Conservation (phyloP, 2,329 filamentous ascomycete genomes). For the Ophiostoma angusticollis region DNA sequence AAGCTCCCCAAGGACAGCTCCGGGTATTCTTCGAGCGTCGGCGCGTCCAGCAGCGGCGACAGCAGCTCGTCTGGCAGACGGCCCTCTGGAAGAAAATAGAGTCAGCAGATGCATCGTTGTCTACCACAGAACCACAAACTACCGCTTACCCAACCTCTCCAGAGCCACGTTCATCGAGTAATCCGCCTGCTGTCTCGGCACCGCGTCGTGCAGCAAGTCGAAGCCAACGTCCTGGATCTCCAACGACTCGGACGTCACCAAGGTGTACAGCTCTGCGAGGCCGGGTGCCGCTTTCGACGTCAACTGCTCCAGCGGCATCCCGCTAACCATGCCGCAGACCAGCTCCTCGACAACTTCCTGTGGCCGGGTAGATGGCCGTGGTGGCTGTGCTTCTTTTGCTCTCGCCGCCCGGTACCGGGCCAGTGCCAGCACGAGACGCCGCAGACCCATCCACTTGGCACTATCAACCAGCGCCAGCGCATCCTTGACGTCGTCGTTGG, state of each 20-base stretch:
- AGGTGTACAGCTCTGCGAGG: conserved; percentile 55
- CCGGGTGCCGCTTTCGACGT: no score
- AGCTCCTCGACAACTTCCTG: conserved; percentile 63
- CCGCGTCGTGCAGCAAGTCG: conserved; percentile 63
- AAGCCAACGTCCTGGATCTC: conserved; percentile 72
- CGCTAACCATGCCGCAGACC: conserved; percentile 55
- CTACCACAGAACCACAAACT: no score
- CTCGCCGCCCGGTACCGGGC: not conserved
- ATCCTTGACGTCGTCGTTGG: conserved; percentile 79
- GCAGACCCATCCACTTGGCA: conserved; percentile 42
- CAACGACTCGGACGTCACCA: conserved; percentile 63
- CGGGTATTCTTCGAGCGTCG: conserved; percentile 53
- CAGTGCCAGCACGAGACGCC: conserved; percentile 25
- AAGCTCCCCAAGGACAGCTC: no score
- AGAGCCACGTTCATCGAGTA: conserved; percentile 65
- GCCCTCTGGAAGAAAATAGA: no score
- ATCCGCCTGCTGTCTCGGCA: conserved; percentile 67
- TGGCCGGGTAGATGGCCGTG: conserved; percentile 47
- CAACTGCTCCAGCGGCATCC: conserved; percentile 48
- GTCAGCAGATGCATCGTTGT: no score
- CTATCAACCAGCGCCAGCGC: conserved; percentile 50
- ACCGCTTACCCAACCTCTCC: conserved; percentile 56
- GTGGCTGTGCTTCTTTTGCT: no score
- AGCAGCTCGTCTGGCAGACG: conserved; percentile 73
- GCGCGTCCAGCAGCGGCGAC: conserved; percentile 68